Evolutionary conservation across 2,329 filamentous ascomycete genomes (phyloP).

Genomic region (Pseudopyrenochaeta lycopersici): DNA sequence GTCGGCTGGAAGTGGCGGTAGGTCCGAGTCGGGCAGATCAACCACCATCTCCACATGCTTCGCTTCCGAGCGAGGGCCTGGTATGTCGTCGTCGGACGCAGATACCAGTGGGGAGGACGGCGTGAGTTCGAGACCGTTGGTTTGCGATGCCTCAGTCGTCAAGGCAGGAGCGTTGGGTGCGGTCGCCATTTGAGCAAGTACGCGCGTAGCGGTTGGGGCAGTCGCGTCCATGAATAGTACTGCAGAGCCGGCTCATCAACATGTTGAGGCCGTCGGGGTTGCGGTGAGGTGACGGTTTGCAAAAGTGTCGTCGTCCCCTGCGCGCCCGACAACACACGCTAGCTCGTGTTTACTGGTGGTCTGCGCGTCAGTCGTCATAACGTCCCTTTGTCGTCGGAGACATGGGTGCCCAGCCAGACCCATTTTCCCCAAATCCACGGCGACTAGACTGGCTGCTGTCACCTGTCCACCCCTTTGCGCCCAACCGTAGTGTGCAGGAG

Average conservation of each 20-base stretch:
- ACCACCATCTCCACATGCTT: conserved; percentile 47
- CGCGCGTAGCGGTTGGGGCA: conserved; percentile 23
- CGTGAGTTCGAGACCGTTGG: conserved; percentile 25
- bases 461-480: no score
- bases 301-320: conserved; percentile 16
- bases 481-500: no score
- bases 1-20: conserved; percentile 51
- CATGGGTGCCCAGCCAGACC: not conserved
- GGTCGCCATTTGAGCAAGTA: conserved; percentile 32
- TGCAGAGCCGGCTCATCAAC: conserved; percentile 26
- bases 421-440: not conserved
- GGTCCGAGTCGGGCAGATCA: conserved; percentile 48
- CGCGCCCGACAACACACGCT: conserved; percentile 27
- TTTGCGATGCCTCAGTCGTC: conserved; percentile 35
- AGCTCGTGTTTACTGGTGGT: conserved; percentile 8
- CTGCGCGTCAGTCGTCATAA: conserved; percentile 15
- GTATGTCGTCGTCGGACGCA: conserved; percentile 29
- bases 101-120: conserved; percentile 24
- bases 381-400: conserved; percentile 4
- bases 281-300: conserved; percentile 15
- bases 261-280: conserved; percentile 27
- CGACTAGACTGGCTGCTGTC: no score
- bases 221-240: conserved; percentile 24
- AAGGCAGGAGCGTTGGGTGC: conserved; percentile 29
- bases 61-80: conserved; percentile 35